Evolutionary conservation across 75 land plant species (phyloP), one percentile per base, ranked within the genome.

Genomic region (Azolla pinnata): DNA sequence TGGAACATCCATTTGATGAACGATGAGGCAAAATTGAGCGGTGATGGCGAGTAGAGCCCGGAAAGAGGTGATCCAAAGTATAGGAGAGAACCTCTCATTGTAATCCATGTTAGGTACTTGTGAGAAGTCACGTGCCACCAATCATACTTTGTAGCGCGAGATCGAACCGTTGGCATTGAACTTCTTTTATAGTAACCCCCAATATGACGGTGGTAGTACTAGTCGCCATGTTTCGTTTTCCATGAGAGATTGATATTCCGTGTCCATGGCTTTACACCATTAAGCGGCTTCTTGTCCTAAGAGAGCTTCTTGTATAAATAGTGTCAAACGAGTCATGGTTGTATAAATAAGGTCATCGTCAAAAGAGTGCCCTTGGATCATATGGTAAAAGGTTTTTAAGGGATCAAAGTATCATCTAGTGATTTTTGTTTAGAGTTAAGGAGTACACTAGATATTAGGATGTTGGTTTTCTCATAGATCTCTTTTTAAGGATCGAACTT

Each of bases 181-280:
- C 49, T 79, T 74, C 12, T 40, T 23, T 12, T 50, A 59, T n/a
- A 45, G 73, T 18, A 79, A 50, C 70, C 82, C 70, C 54, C 60
- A 34, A 16, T 60, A 56, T 30, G 29, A 17, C 23, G 80, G 62
- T 19, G 32, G 23, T 9, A 61, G 54, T 1, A 72, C 69, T 0
- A 81, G 33, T 8, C 61, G 40, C 73, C 69, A 76, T 42, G 70
- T 69, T 27, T 65, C 35, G 60, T 73, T 76, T 49, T 63, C 30
- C 30, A 61, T 27, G 16, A 77, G 17, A 17, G 73, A 67, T n/a
- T 10, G 3, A 18, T 64, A 67, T 53, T 79, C 71, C 20, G 63
- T 63, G n/a, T 52, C 59, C 73, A 72, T 70, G n/a, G 67, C 69
- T 45, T 29, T 44, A 10, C 4, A 46, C 81, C 81, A 81, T 16